Evolutionary conservation across 352 stramenopile genomes (phyloP).

Genomic region (Pythium brassicae): DNA sequence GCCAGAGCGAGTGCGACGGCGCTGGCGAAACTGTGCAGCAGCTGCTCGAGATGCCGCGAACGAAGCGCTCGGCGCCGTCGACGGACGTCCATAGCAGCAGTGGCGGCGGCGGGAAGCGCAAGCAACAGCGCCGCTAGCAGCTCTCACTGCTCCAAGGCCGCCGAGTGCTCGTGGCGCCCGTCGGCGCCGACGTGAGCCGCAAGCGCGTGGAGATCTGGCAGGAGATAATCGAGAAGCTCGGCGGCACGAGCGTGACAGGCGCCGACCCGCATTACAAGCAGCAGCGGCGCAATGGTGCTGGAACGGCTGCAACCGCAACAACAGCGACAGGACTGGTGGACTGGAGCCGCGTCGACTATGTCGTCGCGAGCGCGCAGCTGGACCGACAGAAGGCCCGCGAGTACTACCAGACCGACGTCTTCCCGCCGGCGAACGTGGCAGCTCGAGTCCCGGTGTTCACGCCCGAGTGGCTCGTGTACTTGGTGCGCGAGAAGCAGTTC

Average conservation of each 20-base stretch:
- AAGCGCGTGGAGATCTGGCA: constrained; percentile 63
- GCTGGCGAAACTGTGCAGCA: no score
- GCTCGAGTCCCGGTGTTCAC: constrained; percentile 34
- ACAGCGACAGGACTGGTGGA: no score
- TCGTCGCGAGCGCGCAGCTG: constrained; percentile 43
- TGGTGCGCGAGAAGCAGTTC: constrained; percentile 37
- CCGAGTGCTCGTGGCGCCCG: constrained; percentile 44
- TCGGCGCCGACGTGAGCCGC: constrained; percentile 60
- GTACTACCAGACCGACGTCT: constrained; percentile 24
- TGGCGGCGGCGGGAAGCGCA: not conserved
- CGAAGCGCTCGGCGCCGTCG: not conserved
- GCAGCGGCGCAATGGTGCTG: no score
- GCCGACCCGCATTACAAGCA: not conserved
- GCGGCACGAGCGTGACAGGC: constrained; percentile 20
- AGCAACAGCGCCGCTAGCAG: not conserved
- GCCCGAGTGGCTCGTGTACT: constrained; percentile 61
- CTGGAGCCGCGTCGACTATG: constrained; percentile 39
- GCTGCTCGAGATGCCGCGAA: constrained; percentile 5
- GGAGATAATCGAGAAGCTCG: constrained; percentile 48
- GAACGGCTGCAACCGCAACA: no score
- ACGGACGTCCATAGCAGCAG: not conserved
- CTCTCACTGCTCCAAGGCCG: constrained; percentile 26
- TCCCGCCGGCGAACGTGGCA: constrained; percentile 20
- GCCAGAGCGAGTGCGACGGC: not conserved
- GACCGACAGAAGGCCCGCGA: constrained; percentile 26